Conservation (phyloP, 371 early-diverging fungal species). For the Sporodiniella umbellata region DNA sequence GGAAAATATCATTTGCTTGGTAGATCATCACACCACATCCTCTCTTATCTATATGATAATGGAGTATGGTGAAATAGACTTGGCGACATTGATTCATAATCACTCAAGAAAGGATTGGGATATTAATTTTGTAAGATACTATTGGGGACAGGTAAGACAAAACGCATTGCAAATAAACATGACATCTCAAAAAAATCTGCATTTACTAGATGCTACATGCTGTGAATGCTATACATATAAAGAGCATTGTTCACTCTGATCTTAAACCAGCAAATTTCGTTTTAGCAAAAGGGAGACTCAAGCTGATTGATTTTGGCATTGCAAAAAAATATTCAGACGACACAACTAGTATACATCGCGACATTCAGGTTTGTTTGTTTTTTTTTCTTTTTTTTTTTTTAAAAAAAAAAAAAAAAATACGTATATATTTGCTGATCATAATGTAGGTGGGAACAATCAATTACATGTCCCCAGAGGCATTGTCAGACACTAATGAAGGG, state of each 20-base stretch:
- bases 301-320: slow-evolving; percentile 99
- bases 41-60: slow-evolving; percentile 47
- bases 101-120: slow-evolving; percentile 56
- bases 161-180: no score
- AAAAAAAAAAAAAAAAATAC: neutral
- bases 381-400: no score
- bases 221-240: slow-evolving; percentile 84
- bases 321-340: slow-evolving; percentile 92
- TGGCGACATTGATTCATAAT: slow-evolving; percentile 68
- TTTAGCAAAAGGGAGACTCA: slow-evolving; percentile 77
- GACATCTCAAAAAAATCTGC: neutral
- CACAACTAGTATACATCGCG: slow-evolving; percentile 92
- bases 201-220: slow-evolving; percentile 83
- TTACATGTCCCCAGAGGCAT: slow-evolving; percentile 97
- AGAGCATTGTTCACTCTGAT: slow-evolving; percentile 92
- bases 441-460: slow-evolving; percentile 86
- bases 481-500: slow-evolving; percentile 35
- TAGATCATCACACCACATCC: slow-evolving; percentile 71
- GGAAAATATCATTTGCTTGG: slow-evolving; percentile 72
- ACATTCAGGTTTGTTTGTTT: slow-evolving; percentile 71
- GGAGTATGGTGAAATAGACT: slow-evolving; percentile 95
- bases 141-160: slow-evolving; percentile 80
- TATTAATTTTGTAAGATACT: slow-evolving; percentile 70
- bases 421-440: no score
- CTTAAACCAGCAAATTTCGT: slow-evolving; percentile 97